These are phyloP conservation scores for Cystobasidium slooffiae DNA, from an alignment of 1,284 basidiomycete species.

Conservation along the genomic window DNA sequence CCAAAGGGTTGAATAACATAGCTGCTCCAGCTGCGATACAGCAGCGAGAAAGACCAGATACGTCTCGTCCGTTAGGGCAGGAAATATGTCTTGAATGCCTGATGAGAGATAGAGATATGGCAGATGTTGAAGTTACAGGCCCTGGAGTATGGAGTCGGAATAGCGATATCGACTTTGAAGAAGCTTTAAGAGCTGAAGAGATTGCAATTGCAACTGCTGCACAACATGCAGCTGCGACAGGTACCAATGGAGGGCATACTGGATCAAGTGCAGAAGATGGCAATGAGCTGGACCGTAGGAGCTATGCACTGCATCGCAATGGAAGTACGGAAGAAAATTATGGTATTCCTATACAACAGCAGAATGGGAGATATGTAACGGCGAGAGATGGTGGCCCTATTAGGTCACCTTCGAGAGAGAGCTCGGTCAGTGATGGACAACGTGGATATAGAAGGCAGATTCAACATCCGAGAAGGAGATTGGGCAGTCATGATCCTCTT, in stretches of 20 bases:
- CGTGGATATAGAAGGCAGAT: slow-evolving; percentile 5
- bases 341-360: slow-evolving; percentile 2
- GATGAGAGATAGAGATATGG: slow-evolving; percentile 99
- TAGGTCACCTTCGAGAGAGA: slow-evolving; percentile 16
- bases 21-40: slow-evolving; percentile 34
- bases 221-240: slow-evolving; percentile 46
- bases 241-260: slow-evolving; percentile 42
- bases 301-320: slow-evolving; percentile 7
- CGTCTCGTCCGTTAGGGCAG: slow-evolving; percentile 33
- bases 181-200: slow-evolving; percentile 73
- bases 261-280: slow-evolving; percentile 26
- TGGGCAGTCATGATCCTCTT: slow-evolving; percentile 57
- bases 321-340: slow-evolving; percentile 42
- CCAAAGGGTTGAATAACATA: slow-evolving; percentile 9
- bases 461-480: slow-evolving; percentile 61
- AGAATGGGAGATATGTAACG: neutral
- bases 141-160: slow-evolving; percentile 88
- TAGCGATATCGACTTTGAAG: slow-evolving; percentile 80
- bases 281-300: neutral
- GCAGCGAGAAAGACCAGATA: slow-evolving; percentile 40
- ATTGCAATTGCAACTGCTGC: slow-evolving; percentile 25
- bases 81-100: slow-evolving; percentile 97
- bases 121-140: slow-evolving; percentile 85
- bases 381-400: slow-evolving; percentile 12
- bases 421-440: slow-evolving; percentile 28